These are phyloP conservation scores for Kwoniella sp. DNA, from an alignment of 768 basidiomycete genomes.

Conservation along the genomic window DNA sequence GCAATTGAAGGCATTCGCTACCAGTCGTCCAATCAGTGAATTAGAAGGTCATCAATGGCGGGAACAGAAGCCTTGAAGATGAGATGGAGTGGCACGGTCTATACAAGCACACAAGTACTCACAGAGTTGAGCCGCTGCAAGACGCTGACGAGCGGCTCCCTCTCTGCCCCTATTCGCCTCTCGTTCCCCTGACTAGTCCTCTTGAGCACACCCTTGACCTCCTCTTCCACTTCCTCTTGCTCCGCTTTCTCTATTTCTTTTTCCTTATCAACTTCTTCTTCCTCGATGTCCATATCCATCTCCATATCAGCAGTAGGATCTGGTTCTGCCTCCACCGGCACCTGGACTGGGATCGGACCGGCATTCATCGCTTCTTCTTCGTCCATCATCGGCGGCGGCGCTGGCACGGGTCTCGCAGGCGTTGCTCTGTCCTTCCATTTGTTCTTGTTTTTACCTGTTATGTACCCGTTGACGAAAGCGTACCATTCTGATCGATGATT, in stretches of 20 bases:
- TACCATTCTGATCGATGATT: slow-evolving; percentile 31
- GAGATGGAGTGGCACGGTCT: background rate
- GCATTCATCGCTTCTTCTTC: slow-evolving; percentile 41
- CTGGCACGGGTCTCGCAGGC: no score
- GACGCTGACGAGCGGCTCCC: slow-evolving; percentile 38
- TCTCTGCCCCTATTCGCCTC: slow-evolving; percentile 28
- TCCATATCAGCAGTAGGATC: background rate
- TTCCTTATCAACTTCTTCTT: slow-evolving; percentile 14
- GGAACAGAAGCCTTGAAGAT: no score
- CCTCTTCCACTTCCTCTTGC: slow-evolving; percentile 15
- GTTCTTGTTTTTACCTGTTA: slow-evolving; percentile 10
- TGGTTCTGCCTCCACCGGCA: background rate
- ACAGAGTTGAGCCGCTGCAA: slow-evolving; percentile 35
- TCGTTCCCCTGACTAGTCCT: slow-evolving; percentile 26
- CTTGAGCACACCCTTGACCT: slow-evolving; percentile 8
- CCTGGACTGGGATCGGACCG: background rate
- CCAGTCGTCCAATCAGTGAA: no score
- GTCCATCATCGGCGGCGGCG: slow-evolving; percentile 10
- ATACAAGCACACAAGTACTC: slow-evolving; percentile 14
- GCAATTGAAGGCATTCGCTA: background rate
- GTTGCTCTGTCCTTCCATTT: slow-evolving; percentile 19
- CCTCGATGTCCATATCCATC: slow-evolving; percentile 15
- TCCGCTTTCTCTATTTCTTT: slow-evolving; percentile 24
- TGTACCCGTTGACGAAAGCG: slow-evolving; percentile 33
- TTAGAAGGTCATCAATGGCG: no score